Evolutionary conservation across 2,329 filamentous ascomycete genomes (phyloP).

Genomic region (Didymella segeticola): DNA sequence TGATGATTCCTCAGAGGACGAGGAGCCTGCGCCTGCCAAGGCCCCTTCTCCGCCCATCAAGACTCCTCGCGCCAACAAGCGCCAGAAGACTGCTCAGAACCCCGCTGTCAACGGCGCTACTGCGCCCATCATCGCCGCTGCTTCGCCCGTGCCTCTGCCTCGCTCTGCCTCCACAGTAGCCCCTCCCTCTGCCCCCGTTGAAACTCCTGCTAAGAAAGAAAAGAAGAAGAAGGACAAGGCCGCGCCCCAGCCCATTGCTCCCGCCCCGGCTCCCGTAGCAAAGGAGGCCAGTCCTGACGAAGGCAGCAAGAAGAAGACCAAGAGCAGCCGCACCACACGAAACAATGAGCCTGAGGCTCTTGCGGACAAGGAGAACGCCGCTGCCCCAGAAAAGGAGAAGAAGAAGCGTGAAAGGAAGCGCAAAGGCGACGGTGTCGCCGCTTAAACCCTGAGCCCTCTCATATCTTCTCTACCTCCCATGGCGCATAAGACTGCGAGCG

Average conservation of each 20-base stretch:
- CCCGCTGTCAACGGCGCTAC: slow-evolving; percentile 34
- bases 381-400: slow-evolving; percentile 30
- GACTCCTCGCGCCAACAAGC: slow-evolving; percentile 47
- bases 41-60: slow-evolving; percentile 46
- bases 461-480: not conserved
- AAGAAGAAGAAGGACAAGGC: slow-evolving; percentile 44
- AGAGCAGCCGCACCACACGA: slow-evolving; percentile 40
- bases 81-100: slow-evolving; percentile 43
- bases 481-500: not conserved
- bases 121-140: slow-evolving; percentile 23
- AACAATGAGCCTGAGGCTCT: slow-evolving; percentile 40
- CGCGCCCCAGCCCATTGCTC: slow-evolving; percentile 34
- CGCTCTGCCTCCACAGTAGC: slow-evolving; percentile 18
- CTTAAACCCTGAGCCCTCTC: slow-evolving; percentile 16
- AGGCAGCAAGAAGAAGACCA: slow-evolving; percentile 45
- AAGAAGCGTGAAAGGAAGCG: slow-evolving; percentile 47
- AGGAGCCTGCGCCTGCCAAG: slow-evolving; percentile 43
- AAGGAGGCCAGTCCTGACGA: slow-evolving; percentile 43
- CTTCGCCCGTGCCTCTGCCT: slow-evolving; percentile 39
- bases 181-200: slow-evolving; percentile 20
- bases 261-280: slow-evolving; percentile 27
- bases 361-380: slow-evolving; percentile 32
- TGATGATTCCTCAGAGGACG: slow-evolving; percentile 50
- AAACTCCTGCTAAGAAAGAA: slow-evolving; percentile 42
- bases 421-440: slow-evolving; percentile 40